phyloP scores from a whole-genome alignment of 345 rosid species.

The Euphorbia lathyris region DNA sequence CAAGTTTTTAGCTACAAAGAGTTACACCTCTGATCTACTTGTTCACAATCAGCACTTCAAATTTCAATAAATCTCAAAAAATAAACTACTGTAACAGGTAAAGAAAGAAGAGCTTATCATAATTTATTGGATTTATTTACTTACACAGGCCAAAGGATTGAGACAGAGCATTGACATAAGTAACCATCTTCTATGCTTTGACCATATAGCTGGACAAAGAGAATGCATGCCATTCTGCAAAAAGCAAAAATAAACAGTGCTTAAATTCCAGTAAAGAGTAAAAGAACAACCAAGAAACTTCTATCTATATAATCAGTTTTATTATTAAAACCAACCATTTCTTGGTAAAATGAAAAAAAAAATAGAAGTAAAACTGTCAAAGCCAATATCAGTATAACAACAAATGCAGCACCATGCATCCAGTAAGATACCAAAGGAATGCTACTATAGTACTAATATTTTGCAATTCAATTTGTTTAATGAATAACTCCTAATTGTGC shows the following conservation, averaged over 20 bases:
- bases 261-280: slow-evolving; percentile 9
- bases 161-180: slow-evolving; percentile 96
- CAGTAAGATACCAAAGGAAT: neutral
- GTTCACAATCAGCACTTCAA: slow-evolving; percentile 4
- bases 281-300: slow-evolving; percentile 10
- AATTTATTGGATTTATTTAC: slow-evolving; percentile 24
- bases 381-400: neutral
- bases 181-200: slow-evolving; percentile 96
- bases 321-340: neutral
- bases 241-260: slow-evolving; percentile 12
- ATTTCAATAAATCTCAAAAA: neutral
- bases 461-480: neutral
- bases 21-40: neutral
- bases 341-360: neutral
- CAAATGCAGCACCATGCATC: neutral
- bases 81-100: neutral
- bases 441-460: neutral
- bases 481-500: neutral
- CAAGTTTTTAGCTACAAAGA: neutral
- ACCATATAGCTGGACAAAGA: slow-evolving; percentile 96
- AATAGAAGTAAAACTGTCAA: neutral
- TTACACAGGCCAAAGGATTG: slow-evolving; percentile 89
- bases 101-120: slow-evolving; percentile 1
- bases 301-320: neutral
- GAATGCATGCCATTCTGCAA: slow-evolving; percentile 94